Percentiles rank a stretch among this genome's conserved stretches.
Evolutionary conservation across 345 rosid species (phyloP).

Genomic region (Citrus cavaleriei): DNA sequence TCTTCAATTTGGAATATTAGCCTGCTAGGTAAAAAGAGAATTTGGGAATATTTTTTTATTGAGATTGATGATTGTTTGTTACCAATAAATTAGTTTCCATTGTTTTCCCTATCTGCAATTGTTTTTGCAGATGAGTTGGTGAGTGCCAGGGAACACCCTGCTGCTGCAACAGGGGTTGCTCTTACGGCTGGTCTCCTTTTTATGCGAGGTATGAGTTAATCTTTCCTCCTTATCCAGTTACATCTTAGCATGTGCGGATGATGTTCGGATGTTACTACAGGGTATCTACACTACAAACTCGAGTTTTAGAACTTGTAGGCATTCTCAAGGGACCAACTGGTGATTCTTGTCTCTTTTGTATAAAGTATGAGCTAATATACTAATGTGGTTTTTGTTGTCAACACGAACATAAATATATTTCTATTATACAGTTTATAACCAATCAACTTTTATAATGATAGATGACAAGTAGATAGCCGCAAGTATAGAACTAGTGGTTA

Average conservation of each 20-base stretch:
- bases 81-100: not conserved
- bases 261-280: not conserved
- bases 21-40: not conserved
- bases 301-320: not conserved
- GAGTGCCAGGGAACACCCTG: constrained; percentile 67
- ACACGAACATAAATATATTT: not conserved
- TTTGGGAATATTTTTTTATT: not conserved
- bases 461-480: not conserved
- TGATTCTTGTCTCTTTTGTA: not conserved
- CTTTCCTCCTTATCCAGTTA: not conserved
- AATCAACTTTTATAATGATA: not conserved
- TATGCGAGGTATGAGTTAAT: constrained; percentile 50
- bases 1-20: not conserved
- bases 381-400: not conserved
- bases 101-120: not conserved
- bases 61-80: not conserved
- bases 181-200: constrained; percentile 61
- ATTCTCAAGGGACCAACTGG: not conserved
- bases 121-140: constrained; percentile 50
- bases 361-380: not conserved
- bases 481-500: not conserved
- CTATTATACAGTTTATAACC: not conserved
- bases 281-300: not conserved
- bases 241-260: not conserved
- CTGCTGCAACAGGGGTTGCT: constrained; percentile 59